Percentiles rank a stretch among this genome's conserved stretches.
These are phyloP conservation scores for Jackrogersella multiformis DNA, from an alignment of 495 filamentous ascomycete species.

Conservation along the genomic window DNA sequence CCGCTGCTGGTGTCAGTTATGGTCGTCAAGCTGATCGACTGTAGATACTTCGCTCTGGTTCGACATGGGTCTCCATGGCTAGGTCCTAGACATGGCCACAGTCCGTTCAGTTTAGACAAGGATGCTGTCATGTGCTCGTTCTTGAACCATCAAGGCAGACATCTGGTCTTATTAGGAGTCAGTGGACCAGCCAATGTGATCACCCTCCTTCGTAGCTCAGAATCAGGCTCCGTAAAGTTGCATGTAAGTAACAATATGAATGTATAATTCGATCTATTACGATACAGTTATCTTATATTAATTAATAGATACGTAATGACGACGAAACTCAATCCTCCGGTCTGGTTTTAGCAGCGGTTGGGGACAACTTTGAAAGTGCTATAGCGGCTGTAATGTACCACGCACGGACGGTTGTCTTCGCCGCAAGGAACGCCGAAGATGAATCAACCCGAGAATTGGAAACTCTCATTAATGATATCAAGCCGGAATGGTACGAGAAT, in stretches of 20 bases:
- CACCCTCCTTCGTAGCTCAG: slow-evolving; percentile 73
- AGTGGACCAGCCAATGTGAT: slow-evolving; percentile 78
- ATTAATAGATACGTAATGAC: slow-evolving; percentile 68
- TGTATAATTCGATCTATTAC: not conserved
- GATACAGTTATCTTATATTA: slow-evolving; percentile 24
- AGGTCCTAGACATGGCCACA: slow-evolving; percentile 82
- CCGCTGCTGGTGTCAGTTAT: not conserved
- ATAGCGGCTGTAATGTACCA: slow-evolving; percentile 86
- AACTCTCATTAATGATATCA: slow-evolving; percentile 58
- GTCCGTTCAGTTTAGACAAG: slow-evolving; percentile 70
- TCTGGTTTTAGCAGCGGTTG: slow-evolving; percentile 75
- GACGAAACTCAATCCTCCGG: slow-evolving; percentile 60
- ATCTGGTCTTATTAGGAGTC: slow-evolving; percentile 83
- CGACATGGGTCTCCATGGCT: slow-evolving; percentile 87
- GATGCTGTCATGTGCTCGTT: slow-evolving; percentile 87
- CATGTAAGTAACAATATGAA: slow-evolving; percentile 58
- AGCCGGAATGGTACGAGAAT: slow-evolving; percentile 79
- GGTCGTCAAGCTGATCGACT: slow-evolving; percentile 28
- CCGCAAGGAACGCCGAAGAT: slow-evolving; percentile 28
- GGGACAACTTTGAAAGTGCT: slow-evolving; percentile 77
- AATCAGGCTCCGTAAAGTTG: slow-evolving; percentile 71
- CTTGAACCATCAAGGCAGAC: slow-evolving; percentile 73
- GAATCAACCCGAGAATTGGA: slow-evolving; percentile 50
- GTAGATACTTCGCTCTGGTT: slow-evolving; percentile 79
- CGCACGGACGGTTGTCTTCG: slow-evolving; percentile 73